Evolutionary conservation across 1,284 basidiomycete genomes (phyloP), one percentile per base, ranked within the genome.

Genomic region (Microbotryum lychnidis-dioicae): DNA sequence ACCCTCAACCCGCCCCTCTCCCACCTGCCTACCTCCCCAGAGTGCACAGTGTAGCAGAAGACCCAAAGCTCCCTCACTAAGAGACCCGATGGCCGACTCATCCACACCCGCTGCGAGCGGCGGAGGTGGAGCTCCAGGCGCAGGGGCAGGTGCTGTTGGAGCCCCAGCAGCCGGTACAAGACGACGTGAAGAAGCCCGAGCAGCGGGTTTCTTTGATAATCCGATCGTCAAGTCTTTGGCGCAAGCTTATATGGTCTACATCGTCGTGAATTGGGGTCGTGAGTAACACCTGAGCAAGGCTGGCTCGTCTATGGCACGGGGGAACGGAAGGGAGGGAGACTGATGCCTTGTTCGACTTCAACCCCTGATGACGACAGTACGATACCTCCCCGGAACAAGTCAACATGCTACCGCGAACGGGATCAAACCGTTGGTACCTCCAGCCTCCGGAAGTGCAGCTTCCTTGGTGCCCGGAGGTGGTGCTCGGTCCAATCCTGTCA

Each of bases 191-290:
- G 16, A 0, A 42, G 37, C 37, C 2, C 1, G 2, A 42, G 33
- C 31, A 21, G 47, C 54, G 1, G 56, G 62, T 0, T 20, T 64
- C 46, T 33, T 57, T 16, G 25, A 47, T 29, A 50, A 42, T 16
- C 62, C 62, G 4, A 27, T 64, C 10, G 55, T 60, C 51, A 56
- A 44, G 27, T 50, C 56, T 2, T 42, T 47, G 10, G 25, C 58
- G 8, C 52, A 52, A 49, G 52, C 52, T 4, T 46, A 37, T 27
- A 56, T 53, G 20, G 46, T 61, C 10, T 58, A 33, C 31, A 27
- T 53, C 48, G 46, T 64, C 25, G 46, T 59, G 21, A 51, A 57
- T 6, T 25, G 50, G 23, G 21, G 53, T 18, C 54, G 48, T 31
- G 59, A 23, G 51, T 33, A 25, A 25, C 25, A 25, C 25, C 20